These are phyloP conservation scores for Musa beccarii DNA, from an alignment of 176 grass and related monocot genomes.

Conservation along the genomic window DNA sequence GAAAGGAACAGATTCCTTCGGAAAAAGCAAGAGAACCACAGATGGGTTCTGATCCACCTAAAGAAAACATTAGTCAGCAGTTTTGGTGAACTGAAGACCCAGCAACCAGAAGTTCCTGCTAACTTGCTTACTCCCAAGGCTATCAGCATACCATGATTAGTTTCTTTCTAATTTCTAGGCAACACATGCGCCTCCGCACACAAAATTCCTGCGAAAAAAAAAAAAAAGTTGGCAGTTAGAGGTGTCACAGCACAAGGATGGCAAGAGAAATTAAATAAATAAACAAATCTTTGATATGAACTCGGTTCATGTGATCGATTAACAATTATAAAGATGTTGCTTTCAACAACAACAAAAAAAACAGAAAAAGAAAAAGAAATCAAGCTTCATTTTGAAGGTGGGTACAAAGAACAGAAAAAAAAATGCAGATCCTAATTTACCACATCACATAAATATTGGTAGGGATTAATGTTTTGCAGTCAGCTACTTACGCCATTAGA, in stretches of 20 bases:
- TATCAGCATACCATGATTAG: not conserved
- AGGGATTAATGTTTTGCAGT: too few relatives aligned
- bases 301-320: too few relatives aligned
- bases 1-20: too few relatives aligned
- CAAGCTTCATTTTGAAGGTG: too few relatives aligned
- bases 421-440: not conserved
- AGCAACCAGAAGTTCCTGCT: not conserved
- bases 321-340: too few relatives aligned
- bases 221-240: not conserved
- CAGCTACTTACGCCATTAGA: slow-evolving; percentile 50
- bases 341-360: too few relatives aligned
- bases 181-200: not conserved
- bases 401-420: not conserved
- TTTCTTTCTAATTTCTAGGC: not conserved
- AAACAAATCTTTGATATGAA: not conserved
- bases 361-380: too few relatives aligned
- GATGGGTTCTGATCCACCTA: too few relatives aligned
- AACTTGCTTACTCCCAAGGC: not conserved
- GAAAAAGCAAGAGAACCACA: too few relatives aligned
- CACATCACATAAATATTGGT: not conserved
- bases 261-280: not conserved
- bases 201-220: not conserved
- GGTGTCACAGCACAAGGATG: not conserved
- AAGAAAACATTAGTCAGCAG: too few relatives aligned
- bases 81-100: not conserved